These are phyloP conservation scores for Hyaloraphidium curvatum DNA, from an alignment of 192 early-diverging fungal genomes.

Conservation along the genomic window DNA sequence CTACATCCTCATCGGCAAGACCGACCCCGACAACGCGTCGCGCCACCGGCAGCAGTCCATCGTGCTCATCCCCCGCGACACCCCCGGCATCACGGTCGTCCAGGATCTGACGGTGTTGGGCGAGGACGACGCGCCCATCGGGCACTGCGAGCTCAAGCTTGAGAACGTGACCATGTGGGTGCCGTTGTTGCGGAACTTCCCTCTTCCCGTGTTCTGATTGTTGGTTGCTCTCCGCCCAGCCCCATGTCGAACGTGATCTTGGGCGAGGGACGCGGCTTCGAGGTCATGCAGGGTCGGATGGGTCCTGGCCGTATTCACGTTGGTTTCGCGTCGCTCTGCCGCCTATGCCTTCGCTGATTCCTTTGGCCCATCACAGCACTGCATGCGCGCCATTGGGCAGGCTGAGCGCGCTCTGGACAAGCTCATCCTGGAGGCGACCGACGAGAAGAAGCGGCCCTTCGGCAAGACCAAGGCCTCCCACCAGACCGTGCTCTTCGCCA, in stretches of 20 bases:
- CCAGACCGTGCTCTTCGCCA: constrained; percentile 58
- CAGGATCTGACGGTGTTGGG: constrained; percentile 78
- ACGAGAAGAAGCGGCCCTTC: constrained; percentile 62
- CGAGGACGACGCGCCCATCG: constrained; percentile 90
- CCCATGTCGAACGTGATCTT: constrained; percentile 73
- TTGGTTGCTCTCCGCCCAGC: no score
- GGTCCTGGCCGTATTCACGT: constrained; percentile 46
- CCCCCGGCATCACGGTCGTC: constrained; percentile 64
- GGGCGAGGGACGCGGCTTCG: constrained; percentile 95
- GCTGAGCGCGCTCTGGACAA: constrained; percentile 79
- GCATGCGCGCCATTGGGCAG: constrained; percentile 87
- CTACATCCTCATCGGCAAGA: constrained; percentile 85
- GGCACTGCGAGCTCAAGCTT: constrained; percentile 87
- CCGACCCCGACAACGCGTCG: constrained; percentile 28
- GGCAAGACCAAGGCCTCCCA: constrained; percentile 68
- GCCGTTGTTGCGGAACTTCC: no score
- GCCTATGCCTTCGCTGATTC: not conserved
- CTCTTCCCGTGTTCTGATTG: no score
- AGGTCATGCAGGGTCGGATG: constrained; percentile 89
- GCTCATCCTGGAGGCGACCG: constrained; percentile 64
- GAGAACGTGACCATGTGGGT: constrained; percentile 76
- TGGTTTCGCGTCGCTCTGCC: not conserved
- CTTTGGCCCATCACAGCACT: constrained; percentile 85
- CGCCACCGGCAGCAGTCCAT: constrained; percentile 77
- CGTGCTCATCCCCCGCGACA: constrained; percentile 65